Evolutionary conservation across 768 basidiomycete species (phyloP), one percentile per base, ranked within the genome.

Genomic region (Rhodotorula sphaerocarpa): DNA sequence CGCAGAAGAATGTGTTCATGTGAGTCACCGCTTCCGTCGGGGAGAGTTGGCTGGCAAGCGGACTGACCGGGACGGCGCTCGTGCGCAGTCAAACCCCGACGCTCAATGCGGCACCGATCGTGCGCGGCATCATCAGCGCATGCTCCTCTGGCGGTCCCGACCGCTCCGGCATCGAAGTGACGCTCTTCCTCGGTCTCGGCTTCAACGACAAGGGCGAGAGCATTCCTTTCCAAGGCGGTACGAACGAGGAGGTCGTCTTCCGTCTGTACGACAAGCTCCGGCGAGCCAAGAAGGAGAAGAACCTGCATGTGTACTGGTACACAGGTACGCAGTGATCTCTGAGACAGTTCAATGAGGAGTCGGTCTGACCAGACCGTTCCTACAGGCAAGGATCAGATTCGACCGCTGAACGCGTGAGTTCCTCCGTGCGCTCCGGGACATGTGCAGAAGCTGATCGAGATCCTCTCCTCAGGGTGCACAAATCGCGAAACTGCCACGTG

Each of bases 151-250:
- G 68, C 28, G 68, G 68, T 2, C 31, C 20, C n/a, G 28, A 59
- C 18, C 31, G 42, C 15, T 39, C 56, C 12, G 68, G 82, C 9
- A 79, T 87, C 7, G 77, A 81, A 47, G 82, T 84, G 41, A 80
- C 79, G 16, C 76, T 85, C 23, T 83, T 82, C 70, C 76, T 86
- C 46, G 81, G 82, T 70, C 53, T 59, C 62, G 75, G 76, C 5
- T 78, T 79, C 74, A 79, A 80, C 70, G 78, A 84, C 67, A 80
- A 79, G 75, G 82, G 82, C 55, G 84, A 85, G 72, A 79, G 79
- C 44, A 77, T 85, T 42, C 84, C 84, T 1, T 80, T 80, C 68
- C 84, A 85, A 73, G 85, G 85, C 15, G 86, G 86, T 3, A 86
- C 82, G 41, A 87, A 87, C 72, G 83, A 85, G 65, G 79, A 84